Evolutionary conservation across 2,329 filamentous ascomycete species (phyloP).

Genomic region (Capronia americana): DNA sequence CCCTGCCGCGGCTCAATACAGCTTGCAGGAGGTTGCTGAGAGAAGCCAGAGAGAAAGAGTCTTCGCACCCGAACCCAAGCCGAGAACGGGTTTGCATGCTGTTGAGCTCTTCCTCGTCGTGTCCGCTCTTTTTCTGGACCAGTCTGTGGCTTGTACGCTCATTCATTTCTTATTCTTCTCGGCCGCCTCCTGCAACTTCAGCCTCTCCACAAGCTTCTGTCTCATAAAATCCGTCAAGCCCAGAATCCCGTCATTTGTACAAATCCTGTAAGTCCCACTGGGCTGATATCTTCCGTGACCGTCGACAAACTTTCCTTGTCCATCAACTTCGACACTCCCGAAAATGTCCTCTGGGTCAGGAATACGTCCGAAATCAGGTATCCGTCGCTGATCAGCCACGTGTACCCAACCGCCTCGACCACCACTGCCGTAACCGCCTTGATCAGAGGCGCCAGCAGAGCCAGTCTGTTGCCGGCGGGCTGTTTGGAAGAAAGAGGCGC

Average conservation of each 20-base stretch:
- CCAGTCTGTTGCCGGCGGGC: slow-evolving; percentile 53
- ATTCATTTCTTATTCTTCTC: slow-evolving; percentile 31
- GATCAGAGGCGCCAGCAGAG: slow-evolving; percentile 63
- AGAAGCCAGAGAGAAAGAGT: background rate
- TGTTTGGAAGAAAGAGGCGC: slow-evolving; percentile 44
- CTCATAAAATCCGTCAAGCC: slow-evolving; percentile 57
- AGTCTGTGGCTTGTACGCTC: background rate
- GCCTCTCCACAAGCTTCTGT: slow-evolving; percentile 56
- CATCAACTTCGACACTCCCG: slow-evolving; percentile 68
- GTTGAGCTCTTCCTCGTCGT: background rate
- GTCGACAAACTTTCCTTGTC: slow-evolving; percentile 62
- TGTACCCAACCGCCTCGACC: slow-evolving; percentile 68
- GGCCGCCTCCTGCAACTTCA: slow-evolving; percentile 45
- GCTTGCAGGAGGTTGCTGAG: background rate
- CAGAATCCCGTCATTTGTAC: slow-evolving; percentile 66
- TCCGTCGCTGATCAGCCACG: slow-evolving; percentile 65
- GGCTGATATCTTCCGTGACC: slow-evolving; percentile 64
- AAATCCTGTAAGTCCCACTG: slow-evolving; percentile 66
- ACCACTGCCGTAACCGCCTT: slow-evolving; percentile 64
- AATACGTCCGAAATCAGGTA: slow-evolving; percentile 69
- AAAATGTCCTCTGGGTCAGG: slow-evolving; percentile 70
- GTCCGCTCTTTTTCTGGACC: background rate
- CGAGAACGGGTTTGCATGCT: background rate
- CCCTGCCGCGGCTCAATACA: background rate
- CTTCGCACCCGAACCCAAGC: background rate